Base-by-base conservation (phyloP, 805 yeast species). In the Hanseniaspora lachancei region DNA sequence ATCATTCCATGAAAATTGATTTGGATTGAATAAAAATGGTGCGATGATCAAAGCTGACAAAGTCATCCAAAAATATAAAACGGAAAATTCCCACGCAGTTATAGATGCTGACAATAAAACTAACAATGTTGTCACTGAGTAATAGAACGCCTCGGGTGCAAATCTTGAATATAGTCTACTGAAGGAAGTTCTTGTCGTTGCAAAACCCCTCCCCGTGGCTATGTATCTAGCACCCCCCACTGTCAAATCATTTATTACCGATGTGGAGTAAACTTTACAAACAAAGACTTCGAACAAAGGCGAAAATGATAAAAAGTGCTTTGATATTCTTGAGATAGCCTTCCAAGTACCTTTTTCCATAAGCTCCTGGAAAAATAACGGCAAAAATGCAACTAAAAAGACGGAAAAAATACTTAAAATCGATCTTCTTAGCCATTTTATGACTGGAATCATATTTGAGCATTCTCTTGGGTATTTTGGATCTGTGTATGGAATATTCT, bases 1-100 rank as follows among this genome's bases (percentile, higher is more conserved):
- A 72, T 89, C 97, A 68, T 83, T 86, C 89, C 95, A 84, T 52
- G 96, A 81, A 70, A 89, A 93, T 75, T 93, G 97, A 73, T 91
- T 97, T 49, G 98, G 98, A 74, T 93, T 93, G 80, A 88, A 93
- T 59, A 93, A 67, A 70, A 91, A 89, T 64, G 98, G 98, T 47
- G 97, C 84, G 62, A 88, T 80, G 72, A 88, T 78, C 72, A 93
- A 77, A 2, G 97, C 86, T 49, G 89, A 76, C 63, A 89, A 74
- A n/a, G 95, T 84, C 58, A 93, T 84, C 97, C 97, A 93, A 80
- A 93, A 93, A 96, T 97, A 93, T 60, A 91, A 71, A 63, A 91
- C 75, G 43, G 97, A 86, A 23, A 96, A 84, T 72, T 87, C 95
- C 97, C 97, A 85, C 64, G 80, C 81, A 32, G 88, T 77, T 62